phyloP scores from a whole-genome alignment of 768 basidiomycete genomes.

The Macrolepiota dolichaula region DNA sequence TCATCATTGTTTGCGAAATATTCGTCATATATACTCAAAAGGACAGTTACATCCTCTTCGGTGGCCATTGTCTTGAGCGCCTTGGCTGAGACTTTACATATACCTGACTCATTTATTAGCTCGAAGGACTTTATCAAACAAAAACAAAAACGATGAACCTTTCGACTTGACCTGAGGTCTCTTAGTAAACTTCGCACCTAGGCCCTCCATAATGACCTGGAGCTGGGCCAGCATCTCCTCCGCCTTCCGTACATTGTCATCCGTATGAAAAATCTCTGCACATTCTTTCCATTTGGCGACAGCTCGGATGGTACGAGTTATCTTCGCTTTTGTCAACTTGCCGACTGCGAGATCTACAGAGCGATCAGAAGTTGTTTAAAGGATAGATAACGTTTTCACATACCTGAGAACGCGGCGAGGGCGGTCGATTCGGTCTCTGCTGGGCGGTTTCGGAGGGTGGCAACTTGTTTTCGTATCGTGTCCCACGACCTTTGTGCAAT shows the following conservation, averaged over 20 bases:
- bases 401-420: background rate
- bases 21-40: background rate
- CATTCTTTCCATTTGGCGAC: constrained; percentile 5
- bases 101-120: background rate
- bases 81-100: background rate
- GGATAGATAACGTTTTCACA: background rate
- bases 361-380: background rate
- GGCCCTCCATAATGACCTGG: background rate
- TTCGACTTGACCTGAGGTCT: background rate
- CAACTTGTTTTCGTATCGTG: background rate
- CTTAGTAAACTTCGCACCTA: background rate
- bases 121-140: background rate
- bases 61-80: background rate
- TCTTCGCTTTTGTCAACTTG: background rate
- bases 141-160: background rate
- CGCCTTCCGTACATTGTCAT: background rate
- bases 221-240: background rate
- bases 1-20: background rate
- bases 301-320: background rate
- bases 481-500: background rate
- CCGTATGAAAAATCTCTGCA: background rate
- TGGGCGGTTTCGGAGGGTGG: background rate
- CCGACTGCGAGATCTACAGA: background rate
- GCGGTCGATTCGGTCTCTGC: background rate
- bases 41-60: background rate